Base-by-base conservation (phyloP, 768 basidiomycete genomes). In the Leccinellum rugosiceps region DNA sequence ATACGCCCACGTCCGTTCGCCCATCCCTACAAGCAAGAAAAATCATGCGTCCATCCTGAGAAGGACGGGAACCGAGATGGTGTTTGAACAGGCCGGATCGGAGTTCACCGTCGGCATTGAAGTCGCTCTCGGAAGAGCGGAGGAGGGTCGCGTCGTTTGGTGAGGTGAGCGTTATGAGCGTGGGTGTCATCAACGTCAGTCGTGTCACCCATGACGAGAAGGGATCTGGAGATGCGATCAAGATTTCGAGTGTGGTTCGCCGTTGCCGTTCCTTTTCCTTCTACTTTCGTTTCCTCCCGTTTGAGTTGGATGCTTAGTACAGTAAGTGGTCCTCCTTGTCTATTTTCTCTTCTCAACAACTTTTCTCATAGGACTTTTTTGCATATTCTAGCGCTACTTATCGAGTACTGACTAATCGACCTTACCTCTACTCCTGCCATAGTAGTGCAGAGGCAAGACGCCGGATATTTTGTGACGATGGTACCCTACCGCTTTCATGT, bases 81-180 rank as follows among this genome's bases (percentile, higher is more conserved):
- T 67, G 11, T 72, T 72, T 48, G 62, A 72, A 52, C 69, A 64
- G 38, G 62, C 34, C 4, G 70, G 67, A 7, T 63, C 66, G 30
- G 68, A 65, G 47, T 72, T 63, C 26, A 63, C 63, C 1, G 60
- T 69, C 28, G 72, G 71, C 15, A 56, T 74, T 28, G 72, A 72
- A 44, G 67, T 72, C 11, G 66, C 70, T 23, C 59, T 72, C 19
- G 70, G 71, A 57, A 62, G 68, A 49, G 72, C 70, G 25, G 71
- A 72, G 35, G 72, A 74, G 45, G 70, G 72, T 6, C 62, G 68
- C 2, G 63, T 70, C 1, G 58, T 72, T 21, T 71, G 72, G 70
- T 72, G 55, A 69, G 54, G 41, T 41, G 41, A 69, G n/a, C 51
- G 48, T 34, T 28, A 21, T 30, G 32, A 53, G 28, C 21, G 23